phyloP scores from a whole-genome alignment of 306 rosid genomes.

The Cajanus cajan region DNA sequence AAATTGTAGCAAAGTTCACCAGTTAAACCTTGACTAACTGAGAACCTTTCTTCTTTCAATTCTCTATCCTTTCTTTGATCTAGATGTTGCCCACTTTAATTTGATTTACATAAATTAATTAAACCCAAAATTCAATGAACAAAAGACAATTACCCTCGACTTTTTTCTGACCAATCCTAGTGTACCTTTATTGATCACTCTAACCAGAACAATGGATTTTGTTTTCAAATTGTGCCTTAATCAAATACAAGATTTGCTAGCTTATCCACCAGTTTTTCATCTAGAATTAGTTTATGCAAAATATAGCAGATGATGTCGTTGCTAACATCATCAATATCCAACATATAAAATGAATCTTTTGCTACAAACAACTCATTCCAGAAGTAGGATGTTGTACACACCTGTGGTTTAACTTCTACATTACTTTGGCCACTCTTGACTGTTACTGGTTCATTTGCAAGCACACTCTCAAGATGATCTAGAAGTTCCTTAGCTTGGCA shows the following conservation, averaged over 20 bases:
- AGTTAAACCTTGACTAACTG: not conserved
- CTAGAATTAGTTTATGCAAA: not conserved
- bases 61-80: not conserved
- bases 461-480: slow-evolving; percentile 92
- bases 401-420: slow-evolving; percentile 99
- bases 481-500: slow-evolving; percentile 95
- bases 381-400: slow-evolving; percentile 31
- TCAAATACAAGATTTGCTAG: not conserved
- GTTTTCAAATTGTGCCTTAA: not conserved
- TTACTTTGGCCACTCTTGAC: slow-evolving; percentile 80
- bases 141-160: not conserved
- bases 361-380: not conserved
- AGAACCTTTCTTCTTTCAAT: not conserved
- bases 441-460: slow-evolving; percentile 84
- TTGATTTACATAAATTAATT: not conserved
- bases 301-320: not conserved
- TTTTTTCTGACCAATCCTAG: not conserved
- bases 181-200: not conserved
- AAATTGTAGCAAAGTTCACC: not conserved
- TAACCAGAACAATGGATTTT: not conserved
- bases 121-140: not conserved
- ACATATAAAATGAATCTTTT: not conserved
- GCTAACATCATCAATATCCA: not conserved
- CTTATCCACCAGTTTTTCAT: not conserved
- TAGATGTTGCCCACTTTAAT: not conserved